These are phyloP conservation scores for Leccinum solheimii DNA, from an alignment of 1,284 basidiomycete genomes.

Conservation along the genomic window DNA sequence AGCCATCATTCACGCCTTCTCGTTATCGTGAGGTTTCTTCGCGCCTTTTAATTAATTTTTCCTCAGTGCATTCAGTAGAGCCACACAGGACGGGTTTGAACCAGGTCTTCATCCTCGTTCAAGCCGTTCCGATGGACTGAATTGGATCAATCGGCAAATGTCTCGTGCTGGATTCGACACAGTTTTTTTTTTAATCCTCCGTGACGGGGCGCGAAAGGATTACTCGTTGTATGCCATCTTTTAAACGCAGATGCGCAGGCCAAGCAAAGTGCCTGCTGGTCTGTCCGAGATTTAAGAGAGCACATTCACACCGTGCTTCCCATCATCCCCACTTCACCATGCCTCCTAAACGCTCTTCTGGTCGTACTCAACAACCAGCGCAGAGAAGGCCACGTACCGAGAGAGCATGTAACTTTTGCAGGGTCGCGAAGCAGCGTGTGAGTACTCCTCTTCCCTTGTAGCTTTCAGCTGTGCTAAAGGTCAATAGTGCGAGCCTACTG, in stretches of 20 bases:
- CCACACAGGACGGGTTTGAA: conserved; percentile 13
- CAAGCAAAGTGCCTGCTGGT: conserved; percentile 8
- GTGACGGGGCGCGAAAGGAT: conserved; percentile 11
- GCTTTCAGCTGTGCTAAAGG: conserved; percentile 7
- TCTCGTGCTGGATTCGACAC: conserved; percentile 16
- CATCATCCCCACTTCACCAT: conserved; percentile 18
- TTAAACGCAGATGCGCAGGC: conserved; percentile 12
- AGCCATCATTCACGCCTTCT: conserved; percentile 33
- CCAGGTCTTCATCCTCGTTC: conserved; percentile 15
- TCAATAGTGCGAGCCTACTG: conserved; percentile 19
- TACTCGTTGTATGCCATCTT: conserved; percentile 11
- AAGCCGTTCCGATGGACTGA: conserved; percentile 11
- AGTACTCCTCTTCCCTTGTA: conserved; percentile 4
- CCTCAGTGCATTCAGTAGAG: conserved; percentile 15
- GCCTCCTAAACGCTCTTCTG: conserved; percentile 12
- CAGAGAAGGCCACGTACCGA: conserved; percentile 19
- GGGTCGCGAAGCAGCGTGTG: conserved; percentile 22
- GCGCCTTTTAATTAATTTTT: conserved; percentile 32
- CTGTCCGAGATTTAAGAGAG: conserved; percentile 25
- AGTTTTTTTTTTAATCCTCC: conserved; percentile 7
- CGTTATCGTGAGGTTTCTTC: conserved; percentile 33
- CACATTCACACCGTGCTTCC: conserved; percentile 1
- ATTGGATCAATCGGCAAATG: conserved; percentile 18
- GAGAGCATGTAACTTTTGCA: conserved; percentile 24
- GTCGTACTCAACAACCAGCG: conserved; percentile 7